Evolutionary conservation across 176 grass and related monocot genomes (phyloP), one percentile per base, ranked within the genome.

Genomic region (Pontederia paniculata): DNA sequence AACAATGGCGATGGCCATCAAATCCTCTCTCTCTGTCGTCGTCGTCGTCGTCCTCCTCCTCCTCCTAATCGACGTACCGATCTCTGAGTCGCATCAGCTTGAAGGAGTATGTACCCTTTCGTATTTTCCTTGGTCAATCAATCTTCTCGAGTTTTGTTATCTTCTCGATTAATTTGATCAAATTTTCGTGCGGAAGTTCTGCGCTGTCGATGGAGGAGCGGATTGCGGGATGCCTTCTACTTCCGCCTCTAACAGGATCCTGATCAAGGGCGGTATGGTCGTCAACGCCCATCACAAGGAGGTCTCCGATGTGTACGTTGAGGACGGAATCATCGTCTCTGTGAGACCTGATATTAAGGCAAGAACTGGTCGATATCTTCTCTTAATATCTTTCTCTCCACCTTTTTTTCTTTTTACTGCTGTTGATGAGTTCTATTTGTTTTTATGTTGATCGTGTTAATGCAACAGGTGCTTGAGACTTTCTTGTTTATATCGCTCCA

Each of bases 251-350:
- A 61, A 56, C 59, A 97, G 76, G 57, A 81, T 97, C 73, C 76
- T 97, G 71, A 87, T 97, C 82, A 89, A 72, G 78, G 86, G 86
- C 57, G 86, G 91, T 54, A 97, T 86, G 46, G 86, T 97, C 58
- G 91, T 97, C 57, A 97, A 97, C 74, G 91, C 86, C 45, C 80
- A 90, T 79, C 67, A 58, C 70, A 79, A 77, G 77, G 77, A 81
- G 73, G 71, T 72, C 47, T 79, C 77, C 19, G 91, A 97, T 79
- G 91, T 97, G 52, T 97, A 97, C 71, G 68, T 97, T 50, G 91
- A 97, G 71, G 83, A 81, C 44, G 91, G 91, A 23, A 44, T 97
- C 68, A 62, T 97, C 68, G 73, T 84, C 49, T 84, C 80, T 21
- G 74, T 97, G 63, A 50, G 82, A 52, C 77, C 86, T 6, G 81